Evolutionary conservation across 179 eudicot species (phyloP).

Genomic region (Amaranthus tricolor): DNA sequence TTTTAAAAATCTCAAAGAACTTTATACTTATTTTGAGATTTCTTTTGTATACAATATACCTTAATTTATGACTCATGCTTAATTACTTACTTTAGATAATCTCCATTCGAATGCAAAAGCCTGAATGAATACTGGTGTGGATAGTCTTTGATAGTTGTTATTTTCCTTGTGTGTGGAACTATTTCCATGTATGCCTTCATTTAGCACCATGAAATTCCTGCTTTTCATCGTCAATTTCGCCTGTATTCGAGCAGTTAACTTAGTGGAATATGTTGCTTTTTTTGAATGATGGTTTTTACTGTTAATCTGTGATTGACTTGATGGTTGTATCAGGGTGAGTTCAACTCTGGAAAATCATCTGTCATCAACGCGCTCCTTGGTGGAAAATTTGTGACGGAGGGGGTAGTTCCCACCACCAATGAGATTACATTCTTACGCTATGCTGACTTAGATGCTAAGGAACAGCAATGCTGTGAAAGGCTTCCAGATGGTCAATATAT

Average conservation of each 20-base stretch:
- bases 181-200: background rate
- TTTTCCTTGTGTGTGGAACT: background rate
- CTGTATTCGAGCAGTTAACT: background rate
- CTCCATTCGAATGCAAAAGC: no score
- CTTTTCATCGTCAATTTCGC: background rate
- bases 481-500: constrained; percentile 88
- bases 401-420: constrained; percentile 96
- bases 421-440: constrained; percentile 89
- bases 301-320: constrained; percentile 10
- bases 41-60: no score
- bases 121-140: no score
- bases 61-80: no score
- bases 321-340: constrained; percentile 73
- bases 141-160: no score
- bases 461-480: constrained; percentile 71
- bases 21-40: no score
- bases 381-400: constrained; percentile 75
- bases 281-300: constrained; percentile 7
- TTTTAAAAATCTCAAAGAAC: no score
- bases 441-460: constrained; percentile 50
- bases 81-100: no score
- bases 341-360: constrained; percentile 93
- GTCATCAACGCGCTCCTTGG: constrained; percentile 94
- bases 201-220: background rate
- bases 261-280: background rate